Conservation (phyloP, 805 yeast species). For the Vanderwaltozyma tropicalis region DNA sequence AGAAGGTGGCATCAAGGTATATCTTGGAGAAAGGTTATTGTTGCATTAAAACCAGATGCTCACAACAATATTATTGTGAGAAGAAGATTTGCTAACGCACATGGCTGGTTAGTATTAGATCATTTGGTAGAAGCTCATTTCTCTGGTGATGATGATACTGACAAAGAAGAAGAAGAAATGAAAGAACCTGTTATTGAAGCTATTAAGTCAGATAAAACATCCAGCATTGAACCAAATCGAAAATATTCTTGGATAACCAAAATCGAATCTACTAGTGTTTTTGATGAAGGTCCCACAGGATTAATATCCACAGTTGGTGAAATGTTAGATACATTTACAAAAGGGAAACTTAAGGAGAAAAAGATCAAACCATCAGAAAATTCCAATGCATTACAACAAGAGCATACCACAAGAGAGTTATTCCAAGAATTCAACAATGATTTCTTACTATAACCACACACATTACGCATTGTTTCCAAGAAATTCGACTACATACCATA, state of each 20-base stretch:
- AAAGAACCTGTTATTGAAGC: conserved; percentile 41
- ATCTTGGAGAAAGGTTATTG: conserved; percentile 88
- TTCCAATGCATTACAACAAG: background rate
- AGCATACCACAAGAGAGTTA: background rate
- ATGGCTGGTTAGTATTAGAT: conserved; percentile 75
- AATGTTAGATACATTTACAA: conserved; percentile 37
- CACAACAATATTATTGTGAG: conserved; percentile 89
- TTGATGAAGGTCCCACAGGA: conserved; percentile 63
- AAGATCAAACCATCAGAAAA: too few species aligned
- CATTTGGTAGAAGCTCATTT: conserved; percentile 57
- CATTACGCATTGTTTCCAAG: background rate
- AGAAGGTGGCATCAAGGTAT: conserved; percentile 75
- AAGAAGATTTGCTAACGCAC: conserved; percentile 76
- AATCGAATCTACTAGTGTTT: conserved; percentile 23
- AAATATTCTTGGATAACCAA: conserved; percentile 40
- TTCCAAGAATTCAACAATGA: conserved; percentile 6
- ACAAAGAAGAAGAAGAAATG: background rate
- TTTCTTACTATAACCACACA: conserved; percentile 1
- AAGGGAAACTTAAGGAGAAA: conserved; percentile 14
- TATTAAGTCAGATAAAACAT: conserved; percentile 46
- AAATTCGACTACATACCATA: too few species aligned
- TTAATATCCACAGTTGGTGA: conserved; percentile 56
- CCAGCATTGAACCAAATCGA: conserved; percentile 7
- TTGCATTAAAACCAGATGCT: conserved; percentile 81
- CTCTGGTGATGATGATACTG: conserved; percentile 7